Base-by-base conservation (phyloP, 2,329 filamentous ascomycete species). In the Alternaria hordeiaustralica region DNA sequence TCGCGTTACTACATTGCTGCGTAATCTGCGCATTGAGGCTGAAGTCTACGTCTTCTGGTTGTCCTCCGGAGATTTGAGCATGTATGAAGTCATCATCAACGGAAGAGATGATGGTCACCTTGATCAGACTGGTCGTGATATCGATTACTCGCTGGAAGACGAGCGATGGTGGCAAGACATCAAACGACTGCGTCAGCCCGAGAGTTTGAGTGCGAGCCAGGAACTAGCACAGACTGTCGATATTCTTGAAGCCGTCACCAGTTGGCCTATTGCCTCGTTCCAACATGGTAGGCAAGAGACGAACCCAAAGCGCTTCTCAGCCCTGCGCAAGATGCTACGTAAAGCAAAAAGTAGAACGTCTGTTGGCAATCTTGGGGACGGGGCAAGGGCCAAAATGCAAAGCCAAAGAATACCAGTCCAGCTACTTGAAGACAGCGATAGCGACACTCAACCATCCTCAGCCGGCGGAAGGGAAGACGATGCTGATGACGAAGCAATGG, bases 141-240 rank as follows among this genome's bases (percentile, higher is more conserved):
- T 96, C 13, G 86, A 93, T 63, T 85, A 88, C 21, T 85, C 89
- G 5, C 80, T 97, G 13, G 86, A 87, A 67, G 87, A 89, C 10
- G 90, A 96, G 71, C 87, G 90, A 30, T 97, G 93, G 93, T 97
- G 93, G 93, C 86, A 90, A 53, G 90, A 94, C 45, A 82, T 96
- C 5, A 88, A 90, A 69, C 84, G 81, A 46, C 69, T 83, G 66
- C 79, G 83, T 64, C 75, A 72, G 46, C 75, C 77, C 15, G 72
- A 72, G 3, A 66, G 71, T 13, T 64, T 80, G 56, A 82, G 75
- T 47, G 78, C 80, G 12, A 78, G 76, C n/a, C 81, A 85, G 65
- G 81, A 84, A 59, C 61, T 84, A 15, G 77, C 80, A n/a, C 78
- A 83, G 30, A 79, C 84, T 28, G 79, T 80, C 15, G 81, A 80